Evolutionary conservation across 1,284 basidiomycete genomes (phyloP).

Genomic region (Boletus sp.): DNA sequence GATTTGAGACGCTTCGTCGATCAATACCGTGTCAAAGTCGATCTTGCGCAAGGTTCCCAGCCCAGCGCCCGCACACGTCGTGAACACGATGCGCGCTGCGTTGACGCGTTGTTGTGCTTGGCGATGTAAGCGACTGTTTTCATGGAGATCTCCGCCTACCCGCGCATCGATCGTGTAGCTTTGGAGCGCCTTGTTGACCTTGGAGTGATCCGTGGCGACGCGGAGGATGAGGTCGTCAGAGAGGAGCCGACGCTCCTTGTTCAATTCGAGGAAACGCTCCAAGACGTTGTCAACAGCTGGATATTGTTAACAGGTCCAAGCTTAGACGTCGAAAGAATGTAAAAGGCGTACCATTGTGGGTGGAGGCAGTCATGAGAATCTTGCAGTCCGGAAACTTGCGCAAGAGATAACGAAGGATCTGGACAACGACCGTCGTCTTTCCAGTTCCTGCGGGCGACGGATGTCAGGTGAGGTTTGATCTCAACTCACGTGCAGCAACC

Average conservation of each 20-base stretch:
- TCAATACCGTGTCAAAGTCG: slow-evolving; percentile 57
- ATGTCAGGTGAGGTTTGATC: neutral
- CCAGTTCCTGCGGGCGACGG: slow-evolving; percentile 47
- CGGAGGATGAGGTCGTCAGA: slow-evolving; percentile 54
- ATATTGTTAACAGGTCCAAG: neutral
- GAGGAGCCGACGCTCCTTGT: slow-evolving; percentile 41
- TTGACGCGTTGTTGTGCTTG: slow-evolving; percentile 55
- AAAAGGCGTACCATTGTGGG: slow-evolving; percentile 50
- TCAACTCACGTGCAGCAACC: slow-evolving; percentile 1
- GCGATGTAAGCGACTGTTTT: slow-evolving; percentile 53
- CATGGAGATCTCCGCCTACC: slow-evolving; percentile 54
- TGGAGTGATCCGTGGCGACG: slow-evolving; percentile 58
- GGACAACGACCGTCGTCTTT: slow-evolving; percentile 64
- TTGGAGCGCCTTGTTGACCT: slow-evolving; percentile 53
- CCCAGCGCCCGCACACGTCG: slow-evolving; percentile 62
- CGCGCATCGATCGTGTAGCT: slow-evolving; percentile 58
- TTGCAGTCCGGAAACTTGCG: slow-evolving; percentile 36
- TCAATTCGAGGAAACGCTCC: slow-evolving; percentile 53
- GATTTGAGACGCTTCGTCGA: slow-evolving; percentile 66
- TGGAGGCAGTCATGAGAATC: slow-evolving; percentile 65
- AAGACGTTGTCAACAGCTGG: slow-evolving; percentile 67
- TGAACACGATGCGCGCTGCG: slow-evolving; percentile 53
- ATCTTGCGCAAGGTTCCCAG: slow-evolving; percentile 52
- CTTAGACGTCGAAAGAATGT: neutral
- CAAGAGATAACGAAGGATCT: slow-evolving; percentile 50